phyloP scores from a whole-genome alignment of 164 flowering plant species.

The Sedum album region DNA sequence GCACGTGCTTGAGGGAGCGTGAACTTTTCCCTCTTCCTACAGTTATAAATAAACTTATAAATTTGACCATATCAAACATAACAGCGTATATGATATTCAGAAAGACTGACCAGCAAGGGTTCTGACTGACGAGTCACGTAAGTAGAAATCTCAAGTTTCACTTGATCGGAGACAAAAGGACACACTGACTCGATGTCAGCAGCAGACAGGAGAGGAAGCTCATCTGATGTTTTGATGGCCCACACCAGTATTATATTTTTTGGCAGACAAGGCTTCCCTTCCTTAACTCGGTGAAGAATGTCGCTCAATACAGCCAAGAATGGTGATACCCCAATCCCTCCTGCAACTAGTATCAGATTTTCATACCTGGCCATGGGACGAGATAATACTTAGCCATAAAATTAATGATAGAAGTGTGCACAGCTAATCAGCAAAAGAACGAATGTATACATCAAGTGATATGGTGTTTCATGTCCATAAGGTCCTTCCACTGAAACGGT shows the following conservation, averaged over 20 bases:
- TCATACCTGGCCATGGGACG: constrained; percentile 44
- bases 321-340: constrained; percentile 94
- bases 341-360: constrained; percentile 79
- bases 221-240: constrained; percentile 73
- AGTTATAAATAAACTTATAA: constrained; percentile 5
- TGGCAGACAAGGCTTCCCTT: constrained; percentile 49
- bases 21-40: constrained; percentile 64
- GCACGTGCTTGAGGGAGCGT: constrained; percentile 16
- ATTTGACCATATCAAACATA: not conserved
- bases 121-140: constrained; percentile 75
- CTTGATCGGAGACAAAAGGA: constrained; percentile 37
- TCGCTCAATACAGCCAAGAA: constrained; percentile 87
- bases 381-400: constrained; percentile 4
- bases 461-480: constrained; percentile 80
- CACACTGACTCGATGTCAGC: constrained; percentile 47
- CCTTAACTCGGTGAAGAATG: constrained; percentile 53
- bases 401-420: not conserved
- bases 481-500: constrained; percentile 92
- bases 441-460: constrained; percentile 61
- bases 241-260: constrained; percentile 57
- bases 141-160: constrained; percentile 53
- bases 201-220: constrained; percentile 63
- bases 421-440: not conserved
- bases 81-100: not conserved
- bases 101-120: constrained; percentile 50